Evolutionary conservation across 2,329 filamentous ascomycete species (phyloP).

Genomic region (Cladosporium halotolerans): DNA sequence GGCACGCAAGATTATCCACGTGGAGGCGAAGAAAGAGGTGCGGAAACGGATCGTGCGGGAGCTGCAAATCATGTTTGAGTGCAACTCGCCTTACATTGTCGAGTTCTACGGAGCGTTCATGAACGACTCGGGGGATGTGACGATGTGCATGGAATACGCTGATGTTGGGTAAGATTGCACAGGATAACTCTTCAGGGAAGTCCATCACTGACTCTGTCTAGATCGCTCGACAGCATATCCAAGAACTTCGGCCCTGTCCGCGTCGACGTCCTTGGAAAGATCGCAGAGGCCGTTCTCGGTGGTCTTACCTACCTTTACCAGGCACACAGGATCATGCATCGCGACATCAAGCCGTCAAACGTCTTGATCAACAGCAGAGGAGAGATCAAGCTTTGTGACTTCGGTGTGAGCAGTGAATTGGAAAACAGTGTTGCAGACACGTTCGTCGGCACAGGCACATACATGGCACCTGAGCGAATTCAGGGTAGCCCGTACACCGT

Average conservation of each 20-base stretch:
- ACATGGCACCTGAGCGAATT: constrained; percentile 98
- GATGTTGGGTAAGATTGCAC: constrained; percentile 75
- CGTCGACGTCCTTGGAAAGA: constrained; percentile 94
- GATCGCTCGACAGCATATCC: constrained; percentile 87
- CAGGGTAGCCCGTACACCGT: constrained; percentile 96
- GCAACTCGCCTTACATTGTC: constrained; percentile 93
- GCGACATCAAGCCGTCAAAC: constrained; percentile 98
- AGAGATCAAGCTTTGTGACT: constrained; percentile 95
- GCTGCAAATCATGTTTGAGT: constrained; percentile 96
- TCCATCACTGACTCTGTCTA: constrained; percentile 35
- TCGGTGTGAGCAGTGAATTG: constrained; percentile 95
- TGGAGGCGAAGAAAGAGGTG: constrained; percentile 95
- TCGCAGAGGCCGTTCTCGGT: constrained; percentile 88
- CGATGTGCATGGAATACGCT: constrained; percentile 99
- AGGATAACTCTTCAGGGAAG: not conserved
- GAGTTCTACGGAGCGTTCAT: constrained; percentile 97
- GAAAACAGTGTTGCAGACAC: constrained; percentile 98
- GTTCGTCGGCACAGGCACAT: constrained; percentile 96
- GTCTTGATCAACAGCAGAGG: constrained; percentile 92
- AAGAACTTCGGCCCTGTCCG: constrained; percentile 91
- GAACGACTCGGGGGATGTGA: constrained; percentile 93
- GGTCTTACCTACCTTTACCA: constrained; percentile 93
- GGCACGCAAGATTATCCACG: constrained; percentile 98
- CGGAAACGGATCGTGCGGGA: constrained; percentile 95
- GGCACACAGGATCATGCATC: constrained; percentile 96